These are phyloP conservation scores for Huntiella decipiens DNA, from an alignment of 2,329 filamentous ascomycete species.

Conservation along the genomic window DNA sequence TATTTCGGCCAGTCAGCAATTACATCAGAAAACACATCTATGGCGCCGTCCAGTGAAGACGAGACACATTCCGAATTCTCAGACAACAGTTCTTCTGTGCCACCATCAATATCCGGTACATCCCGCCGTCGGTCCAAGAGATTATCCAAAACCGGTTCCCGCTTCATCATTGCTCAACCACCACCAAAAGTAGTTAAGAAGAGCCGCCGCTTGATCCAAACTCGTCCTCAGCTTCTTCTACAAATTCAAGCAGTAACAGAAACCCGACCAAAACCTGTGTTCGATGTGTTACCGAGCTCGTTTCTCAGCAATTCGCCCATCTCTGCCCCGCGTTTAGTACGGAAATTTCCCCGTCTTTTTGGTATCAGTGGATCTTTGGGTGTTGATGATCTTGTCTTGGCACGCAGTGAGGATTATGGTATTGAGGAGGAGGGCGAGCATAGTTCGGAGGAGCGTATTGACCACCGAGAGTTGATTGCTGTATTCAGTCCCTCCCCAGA, in stretches of 20 bases:
- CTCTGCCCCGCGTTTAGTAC: constrained; percentile 35
- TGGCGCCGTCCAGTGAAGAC: constrained; percentile 26
- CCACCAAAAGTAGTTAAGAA: constrained; percentile 37
- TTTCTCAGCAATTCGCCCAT: constrained; percentile 35
- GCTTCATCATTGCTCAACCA: constrained; percentile 49
- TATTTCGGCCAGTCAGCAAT: constrained; percentile 3
- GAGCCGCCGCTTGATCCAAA: constrained; percentile 46
- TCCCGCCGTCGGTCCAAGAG: constrained; percentile 12
- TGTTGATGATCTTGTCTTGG: constrained; percentile 49
- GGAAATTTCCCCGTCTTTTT: constrained; percentile 45
- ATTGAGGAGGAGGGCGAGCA: constrained; percentile 27
- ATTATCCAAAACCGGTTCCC: constrained; percentile 26
- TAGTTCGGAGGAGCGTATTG: constrained; percentile 26
- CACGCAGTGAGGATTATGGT: constrained; percentile 50
- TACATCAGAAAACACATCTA: constrained; percentile 3
- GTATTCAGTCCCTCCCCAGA: constrained; percentile 38
- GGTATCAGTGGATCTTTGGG: constrained; percentile 43
- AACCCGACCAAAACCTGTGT: constrained; percentile 43
- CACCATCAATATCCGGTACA: constrained; percentile 14
- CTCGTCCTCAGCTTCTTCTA: constrained; percentile 48
- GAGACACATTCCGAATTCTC: constrained; percentile 24
- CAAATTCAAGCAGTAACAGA: constrained; percentile 51
- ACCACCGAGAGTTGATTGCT: constrained; percentile 39
- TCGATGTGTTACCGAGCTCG: constrained; percentile 57
- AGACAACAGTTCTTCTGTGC: constrained; percentile 22